Evolutionary conservation across 495 filamentous ascomycete species (phyloP), one percentile per base, ranked within the genome.

Genomic region (Hypoxylon cercidicola): DNA sequence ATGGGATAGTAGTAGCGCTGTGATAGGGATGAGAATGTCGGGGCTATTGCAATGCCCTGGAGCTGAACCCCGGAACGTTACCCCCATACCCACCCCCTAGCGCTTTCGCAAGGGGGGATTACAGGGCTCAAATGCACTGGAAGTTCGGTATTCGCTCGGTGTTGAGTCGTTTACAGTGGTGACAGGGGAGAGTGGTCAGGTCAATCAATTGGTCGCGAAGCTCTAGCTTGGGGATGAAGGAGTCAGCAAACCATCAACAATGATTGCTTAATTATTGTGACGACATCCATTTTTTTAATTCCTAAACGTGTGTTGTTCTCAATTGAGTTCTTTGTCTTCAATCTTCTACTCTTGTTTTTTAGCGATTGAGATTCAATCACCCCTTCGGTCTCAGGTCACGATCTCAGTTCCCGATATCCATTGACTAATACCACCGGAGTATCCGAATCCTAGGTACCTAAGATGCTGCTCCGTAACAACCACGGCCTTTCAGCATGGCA

Each of bases 391-490:
- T 44, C 20, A 49, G n/a, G n/a, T 59, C 55, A 45, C 5, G 25
- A 28, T 7, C 25, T 28, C 25, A 28, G 25, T 3, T 3, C 25
- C 25, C 25, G 25, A 13, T 16, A 4, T n/a, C 39, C n/a, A 16
- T 16, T 13, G 20, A 45, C 43, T 45, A 21, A 45, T 15, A 45
- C 19, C 18, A 15, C n/a, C 5, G 2, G 39, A 41, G n/a, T 16
- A 16, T 15, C 2, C n/a, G 39, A 41, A 16, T 41, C 15, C n/a
- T n/a, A n/a, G n/a, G n/a, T 16, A 41, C n/a, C n/a, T 16, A 66
- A 51, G 21, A 81, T 82, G 80, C 74, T 73, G 49, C 43, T 75
- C 62, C 61, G 40, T 4, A 66, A 47, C 40, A 21, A 49, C 8
- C 11, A 62, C 40, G 40, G 54, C 21, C 19, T 55, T 16, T 66